phyloP scores from a whole-genome alignment of 306 rosid genomes.

The Luffa aegyptiaca region DNA sequence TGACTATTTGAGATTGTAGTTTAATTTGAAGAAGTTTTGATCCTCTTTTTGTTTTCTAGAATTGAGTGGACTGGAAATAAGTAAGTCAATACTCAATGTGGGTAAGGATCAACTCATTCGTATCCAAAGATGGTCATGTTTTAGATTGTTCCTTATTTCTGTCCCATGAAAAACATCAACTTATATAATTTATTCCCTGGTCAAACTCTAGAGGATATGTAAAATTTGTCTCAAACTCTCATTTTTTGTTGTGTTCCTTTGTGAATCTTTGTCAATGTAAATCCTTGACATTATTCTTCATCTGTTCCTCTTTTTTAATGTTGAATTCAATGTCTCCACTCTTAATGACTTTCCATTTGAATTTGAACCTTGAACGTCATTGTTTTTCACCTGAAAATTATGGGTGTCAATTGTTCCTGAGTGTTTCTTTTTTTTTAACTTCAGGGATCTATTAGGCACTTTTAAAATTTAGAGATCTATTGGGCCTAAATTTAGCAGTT shows the following conservation, averaged over 20 bases:
- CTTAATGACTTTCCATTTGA: background rate
- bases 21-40: no score
- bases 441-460: no score
- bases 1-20: no score
- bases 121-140: no score
- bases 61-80: no score
- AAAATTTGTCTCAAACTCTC: background rate
- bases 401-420: background rate
- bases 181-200: constrained; percentile 1
- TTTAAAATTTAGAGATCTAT: no score
- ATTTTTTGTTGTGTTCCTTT: background rate
- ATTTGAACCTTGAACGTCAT: background rate
- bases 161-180: constrained; percentile 1
- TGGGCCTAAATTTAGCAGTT: no score
- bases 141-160: constrained; percentile 14
- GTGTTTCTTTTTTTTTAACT: no score
- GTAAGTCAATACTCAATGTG: no score
- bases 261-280: background rate
- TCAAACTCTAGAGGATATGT: background rate
- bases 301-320: background rate
- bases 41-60: no score
- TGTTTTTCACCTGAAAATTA: background rate
- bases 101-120: no score
- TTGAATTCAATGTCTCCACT: background rate
- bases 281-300: background rate